Evolutionary conservation across 2,329 filamentous ascomycete species (phyloP), one percentile per base, ranked within the genome.

Genomic region (Chaetomiaceae sp.): DNA sequence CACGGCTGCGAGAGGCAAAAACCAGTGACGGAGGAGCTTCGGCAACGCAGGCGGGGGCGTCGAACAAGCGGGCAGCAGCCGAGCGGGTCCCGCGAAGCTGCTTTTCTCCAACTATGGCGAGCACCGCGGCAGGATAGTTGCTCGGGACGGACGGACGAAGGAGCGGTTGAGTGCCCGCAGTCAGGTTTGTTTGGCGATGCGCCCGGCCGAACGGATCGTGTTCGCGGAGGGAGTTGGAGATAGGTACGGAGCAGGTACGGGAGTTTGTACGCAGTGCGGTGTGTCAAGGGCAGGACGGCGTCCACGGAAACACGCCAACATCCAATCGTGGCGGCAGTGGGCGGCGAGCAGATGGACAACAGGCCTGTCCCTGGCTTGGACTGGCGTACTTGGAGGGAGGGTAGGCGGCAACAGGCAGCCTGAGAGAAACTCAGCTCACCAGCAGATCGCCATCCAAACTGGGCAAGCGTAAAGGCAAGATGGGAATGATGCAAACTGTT

Each of bases 41-140:
- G 50, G 45, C 49, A 49, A 47, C n/a, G n/a, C n/a, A n/a, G n/a
- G 50, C 50, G 49, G 47, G 47, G 49, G 41, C 27, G 43, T 42
- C 26, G 27, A 32, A 36, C 22, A 35, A n/a, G 38, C 29, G 39
- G 35, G 29, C 32, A 38, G 20, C 14, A 20, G 18, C 22, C 27
- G 38, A 47, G 40, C 45, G 49, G 43, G 45, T 48, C 45, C 36
- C 36, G 6, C 42, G 33, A 41, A 39, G 9, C n/a, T 30, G 46
- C 15, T 27, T 17, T 14, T 18, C 39, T 32, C 35, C 39, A 45
- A 34, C 29, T 44, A 41, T 42, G 36, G 27, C n/a, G 36, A 22
- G 32, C 34, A 27, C 27, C 14, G 6, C 15, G 29, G 30, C 33
- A 10, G 32, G 36, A n/a, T n/a, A 22, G 18, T 3, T 18, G 34